Evolutionary conservation across 352 stramenopile species (phyloP).

Genomic region (Peronospora belbahrii): DNA sequence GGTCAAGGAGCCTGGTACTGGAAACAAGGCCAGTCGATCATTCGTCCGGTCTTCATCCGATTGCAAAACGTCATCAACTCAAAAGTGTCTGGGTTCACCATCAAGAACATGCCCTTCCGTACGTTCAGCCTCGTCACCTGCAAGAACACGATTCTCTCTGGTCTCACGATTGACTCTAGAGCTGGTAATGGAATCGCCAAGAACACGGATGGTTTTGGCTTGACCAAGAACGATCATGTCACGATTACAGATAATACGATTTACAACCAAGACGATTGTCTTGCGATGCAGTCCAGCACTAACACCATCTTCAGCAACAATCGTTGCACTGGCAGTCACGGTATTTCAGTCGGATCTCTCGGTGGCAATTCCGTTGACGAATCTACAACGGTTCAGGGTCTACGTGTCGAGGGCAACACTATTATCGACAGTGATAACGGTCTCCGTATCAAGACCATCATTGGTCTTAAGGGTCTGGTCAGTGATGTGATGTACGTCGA

Average conservation of each 20-base stretch:
- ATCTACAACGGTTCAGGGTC: neutral
- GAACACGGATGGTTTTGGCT: neutral
- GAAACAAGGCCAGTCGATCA: constrained; percentile 26
- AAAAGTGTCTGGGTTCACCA: constrained; percentile 20
- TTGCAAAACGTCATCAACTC: constrained; percentile 15
- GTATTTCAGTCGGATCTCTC: neutral
- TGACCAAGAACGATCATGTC: neutral
- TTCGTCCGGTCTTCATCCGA: constrained; percentile 29
- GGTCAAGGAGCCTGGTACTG: constrained; percentile 11
- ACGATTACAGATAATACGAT: neutral
- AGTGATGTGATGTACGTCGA: neutral
- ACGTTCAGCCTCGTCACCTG: constrained; percentile 30
- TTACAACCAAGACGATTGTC: neutral
- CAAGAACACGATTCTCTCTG: neutral
- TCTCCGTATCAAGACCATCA: neutral
- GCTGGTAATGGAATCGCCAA: neutral
- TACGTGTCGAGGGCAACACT: neutral
- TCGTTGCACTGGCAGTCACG: neutral
- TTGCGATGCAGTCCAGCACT: neutral
- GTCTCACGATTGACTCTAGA: neutral
- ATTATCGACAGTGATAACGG: neutral
- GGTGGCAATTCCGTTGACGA: neutral
- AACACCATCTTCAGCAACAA: neutral
- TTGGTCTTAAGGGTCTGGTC: neutral
- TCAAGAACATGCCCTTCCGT: constrained; percentile 25